phyloP scores from a whole-genome alignment of 2,329 filamentous ascomycete genomes.

The Fusarium azukiicola region DNA sequence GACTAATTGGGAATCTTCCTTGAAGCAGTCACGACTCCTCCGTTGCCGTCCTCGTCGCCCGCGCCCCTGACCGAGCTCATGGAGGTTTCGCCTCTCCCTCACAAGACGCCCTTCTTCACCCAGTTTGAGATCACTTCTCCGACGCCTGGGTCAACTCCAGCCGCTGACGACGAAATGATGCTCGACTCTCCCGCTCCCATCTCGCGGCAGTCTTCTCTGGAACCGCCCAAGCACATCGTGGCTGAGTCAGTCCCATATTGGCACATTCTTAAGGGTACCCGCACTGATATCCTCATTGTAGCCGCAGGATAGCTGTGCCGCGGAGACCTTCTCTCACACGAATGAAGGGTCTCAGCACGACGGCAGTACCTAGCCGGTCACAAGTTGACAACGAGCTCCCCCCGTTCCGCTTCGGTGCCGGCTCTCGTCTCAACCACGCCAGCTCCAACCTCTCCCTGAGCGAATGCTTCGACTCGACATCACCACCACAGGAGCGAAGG shows the following conservation, averaged over 20 bases:
- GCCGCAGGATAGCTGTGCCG: conserved; percentile 83
- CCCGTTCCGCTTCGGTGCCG: conserved; percentile 86
- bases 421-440: conserved; percentile 53
- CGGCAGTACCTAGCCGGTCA: conserved; percentile 79
- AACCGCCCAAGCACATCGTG: conserved; percentile 71
- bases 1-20: conserved; percentile 54
- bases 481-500: conserved; percentile 86
- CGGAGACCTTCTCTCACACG: conserved; percentile 88
- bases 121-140: conserved; percentile 87
- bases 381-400: conserved; percentile 84
- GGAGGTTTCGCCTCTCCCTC: conserved; percentile 96
- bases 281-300: conserved; percentile 61
- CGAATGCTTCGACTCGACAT: conserved; percentile 88
- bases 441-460: conserved; percentile 80
- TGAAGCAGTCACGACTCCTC: conserved; percentile 92
- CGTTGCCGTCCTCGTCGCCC: conserved; percentile 91
- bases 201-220: conserved; percentile 69
- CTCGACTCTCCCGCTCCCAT: conserved; percentile 78
- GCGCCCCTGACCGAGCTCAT: conserved; percentile 87
- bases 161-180: conserved; percentile 71
- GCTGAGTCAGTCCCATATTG: conserved; percentile 72
- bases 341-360: conserved; percentile 87
- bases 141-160: conserved; percentile 77
- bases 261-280: conserved; percentile 40
- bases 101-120: conserved; percentile 86